Conservation (phyloP, 768 basidiomycete genomes). For the Leucogyrophana mollusca region DNA sequence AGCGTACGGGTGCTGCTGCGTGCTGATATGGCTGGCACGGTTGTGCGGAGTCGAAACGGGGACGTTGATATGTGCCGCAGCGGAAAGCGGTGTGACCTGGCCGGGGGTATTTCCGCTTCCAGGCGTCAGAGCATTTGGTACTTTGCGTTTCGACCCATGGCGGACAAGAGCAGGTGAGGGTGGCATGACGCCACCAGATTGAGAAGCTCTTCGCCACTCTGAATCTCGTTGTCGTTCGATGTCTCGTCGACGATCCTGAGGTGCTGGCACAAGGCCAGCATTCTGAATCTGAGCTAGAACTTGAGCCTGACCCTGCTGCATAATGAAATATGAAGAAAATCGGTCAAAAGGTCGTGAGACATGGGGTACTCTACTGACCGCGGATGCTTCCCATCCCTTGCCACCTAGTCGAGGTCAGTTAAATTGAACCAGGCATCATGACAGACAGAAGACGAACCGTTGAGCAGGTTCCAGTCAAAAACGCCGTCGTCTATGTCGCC, state of each 20-base stretch:
- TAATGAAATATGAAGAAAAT: conserved; percentile 5
- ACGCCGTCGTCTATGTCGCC: conserved; percentile 90
- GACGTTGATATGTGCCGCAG: conserved; percentile 72
- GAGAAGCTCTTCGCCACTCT: conserved; percentile 65
- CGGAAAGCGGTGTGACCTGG: conserved; percentile 68
- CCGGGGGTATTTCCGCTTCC: conserved; percentile 47
- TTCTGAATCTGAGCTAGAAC: conserved; percentile 66
- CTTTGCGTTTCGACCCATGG: conserved; percentile 69
- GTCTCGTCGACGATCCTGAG: conserved; percentile 62
- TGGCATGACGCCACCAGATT: conserved; percentile 53
- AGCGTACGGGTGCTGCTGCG: conserved; percentile 69
- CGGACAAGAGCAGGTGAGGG: conserved; percentile 81
- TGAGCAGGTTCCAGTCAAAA: conserved; percentile 95
- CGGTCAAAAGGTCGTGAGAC: not conserved
- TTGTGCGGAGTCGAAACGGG: conserved; percentile 56
- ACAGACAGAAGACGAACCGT: conserved; percentile 47
- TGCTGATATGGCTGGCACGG: conserved; percentile 41
- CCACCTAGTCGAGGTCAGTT: conserved; percentile 52
- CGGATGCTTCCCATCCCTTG: conserved; percentile 89
- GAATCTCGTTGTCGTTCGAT: conserved; percentile 47
- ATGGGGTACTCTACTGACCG: conserved; percentile 47
- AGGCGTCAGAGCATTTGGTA: conserved; percentile 59
- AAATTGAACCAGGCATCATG: conserved; percentile 1
- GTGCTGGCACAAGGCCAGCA: conserved; percentile 39
- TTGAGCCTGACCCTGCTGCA: conserved; percentile 56